These are phyloP conservation scores for Apiotrichum domesticum DNA, from an alignment of 1,284 basidiomycete genomes.

Conservation along the genomic window DNA sequence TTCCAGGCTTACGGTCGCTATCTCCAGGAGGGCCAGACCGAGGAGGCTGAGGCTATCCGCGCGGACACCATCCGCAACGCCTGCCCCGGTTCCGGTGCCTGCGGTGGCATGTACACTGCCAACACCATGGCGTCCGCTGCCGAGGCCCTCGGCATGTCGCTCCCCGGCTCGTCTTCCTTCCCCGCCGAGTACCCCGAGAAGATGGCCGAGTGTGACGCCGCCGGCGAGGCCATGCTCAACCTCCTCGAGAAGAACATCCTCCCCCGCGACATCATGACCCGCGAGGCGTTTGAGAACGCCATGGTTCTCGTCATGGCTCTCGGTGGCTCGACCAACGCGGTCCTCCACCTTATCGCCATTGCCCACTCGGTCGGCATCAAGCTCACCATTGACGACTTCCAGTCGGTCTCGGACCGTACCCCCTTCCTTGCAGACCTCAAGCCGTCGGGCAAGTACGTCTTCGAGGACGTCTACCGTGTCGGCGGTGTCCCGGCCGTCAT, in stretches of 20 bases:
- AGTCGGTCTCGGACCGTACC: constrained; percentile 74
- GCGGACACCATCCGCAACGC: constrained; percentile 81
- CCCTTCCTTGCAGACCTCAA: constrained; percentile 94
- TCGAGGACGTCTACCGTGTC: constrained; percentile 91
- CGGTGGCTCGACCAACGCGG: constrained; percentile 88
- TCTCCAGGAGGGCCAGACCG: constrained; percentile 77
- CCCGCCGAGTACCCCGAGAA: constrained; percentile 81
- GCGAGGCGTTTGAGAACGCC: constrained; percentile 90
- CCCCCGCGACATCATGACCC: constrained; percentile 93
- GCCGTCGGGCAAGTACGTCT: constrained; percentile 90
- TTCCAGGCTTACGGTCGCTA: constrained; percentile 94
- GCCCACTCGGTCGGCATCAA: constrained; percentile 82
- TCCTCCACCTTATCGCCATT: constrained; percentile 89
- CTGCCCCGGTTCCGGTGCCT: constrained; percentile 92
- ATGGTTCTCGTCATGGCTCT: constrained; percentile 93
- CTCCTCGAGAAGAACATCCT: constrained; percentile 87
- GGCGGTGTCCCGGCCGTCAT: constrained; percentile 74
- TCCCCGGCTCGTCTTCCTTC: constrained; percentile 92
- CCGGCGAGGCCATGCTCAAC: constrained; percentile 74
- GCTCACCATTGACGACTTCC: constrained; percentile 91
- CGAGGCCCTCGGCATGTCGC: constrained; percentile 89
- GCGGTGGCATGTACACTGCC: constrained; percentile 89
- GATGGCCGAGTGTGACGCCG: constrained; percentile 68
- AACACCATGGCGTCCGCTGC: constrained; percentile 93
- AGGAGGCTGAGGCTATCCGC: constrained; percentile 70